These are phyloP conservation scores for Acacia crassicarpa DNA, from an alignment of 306 rosid genomes.

Conservation along the genomic window DNA sequence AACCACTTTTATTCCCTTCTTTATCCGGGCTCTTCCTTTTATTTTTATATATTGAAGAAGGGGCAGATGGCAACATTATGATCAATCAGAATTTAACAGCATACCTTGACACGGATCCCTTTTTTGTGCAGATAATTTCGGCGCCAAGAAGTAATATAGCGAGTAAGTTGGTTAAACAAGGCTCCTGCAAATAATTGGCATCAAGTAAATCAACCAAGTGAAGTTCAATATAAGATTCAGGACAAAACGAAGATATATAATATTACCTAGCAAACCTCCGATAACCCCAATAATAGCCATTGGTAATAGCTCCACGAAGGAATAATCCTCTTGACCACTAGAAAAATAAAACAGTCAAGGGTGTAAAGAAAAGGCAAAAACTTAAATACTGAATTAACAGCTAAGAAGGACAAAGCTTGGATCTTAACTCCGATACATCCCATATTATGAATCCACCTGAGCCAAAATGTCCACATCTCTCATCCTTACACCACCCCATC, in stretches of 20 bases:
- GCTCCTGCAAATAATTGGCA: conserved; percentile 63
- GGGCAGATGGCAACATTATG: conserved; percentile 10
- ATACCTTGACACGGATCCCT: conserved; percentile 89
- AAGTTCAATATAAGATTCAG: conserved; percentile 5
- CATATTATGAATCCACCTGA: conserved; percentile 98
- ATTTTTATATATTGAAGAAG: background rate
- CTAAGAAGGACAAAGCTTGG: conserved; percentile 38
- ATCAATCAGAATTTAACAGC: conserved; percentile 18
- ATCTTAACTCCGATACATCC: conserved; percentile 92
- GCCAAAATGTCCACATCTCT: conserved; percentile 96
- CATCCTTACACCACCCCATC: conserved; percentile 96
- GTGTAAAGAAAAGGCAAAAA: conserved; percentile 35
- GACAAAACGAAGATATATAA: conserved; percentile 2
- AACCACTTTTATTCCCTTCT: conserved; percentile 8
- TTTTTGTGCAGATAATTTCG: conserved; percentile 87
- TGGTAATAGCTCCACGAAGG: conserved; percentile 87
- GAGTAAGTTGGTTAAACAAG: conserved; percentile 90
- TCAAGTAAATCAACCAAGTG: conserved; percentile 23
- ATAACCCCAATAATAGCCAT: conserved; percentile 95
- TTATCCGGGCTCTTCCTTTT: background rate
- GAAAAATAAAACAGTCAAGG: conserved; percentile 46
- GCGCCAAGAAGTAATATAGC: conserved; percentile 80
- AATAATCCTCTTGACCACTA: conserved; percentile 98
- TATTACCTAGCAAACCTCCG: conserved; percentile 90
- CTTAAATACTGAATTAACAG: conserved; percentile 32